These are phyloP conservation scores for Rosa persica DNA, from an alignment of 306 rosid genomes.

Conservation along the genomic window DNA sequence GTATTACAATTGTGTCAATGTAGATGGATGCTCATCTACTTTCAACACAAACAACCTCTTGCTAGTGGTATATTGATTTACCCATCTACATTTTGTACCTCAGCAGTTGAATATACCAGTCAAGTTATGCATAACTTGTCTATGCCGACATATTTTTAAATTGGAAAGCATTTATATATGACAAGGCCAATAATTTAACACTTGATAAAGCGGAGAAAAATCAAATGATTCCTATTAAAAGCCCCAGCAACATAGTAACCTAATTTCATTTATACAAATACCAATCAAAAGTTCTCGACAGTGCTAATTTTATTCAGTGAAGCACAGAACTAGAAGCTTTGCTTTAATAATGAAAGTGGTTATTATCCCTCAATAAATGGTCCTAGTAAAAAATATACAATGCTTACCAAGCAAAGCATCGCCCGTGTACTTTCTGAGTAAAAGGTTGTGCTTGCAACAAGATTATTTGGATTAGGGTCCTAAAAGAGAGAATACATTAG, in stretches of 20 bases:
- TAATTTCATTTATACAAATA: not conserved
- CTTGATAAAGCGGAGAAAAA: not conserved
- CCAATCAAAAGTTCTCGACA: not conserved
- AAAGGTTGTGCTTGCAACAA: conserved; percentile 84
- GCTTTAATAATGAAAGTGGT: not conserved
- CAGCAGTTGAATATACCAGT: not conserved
- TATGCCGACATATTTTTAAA: not conserved
- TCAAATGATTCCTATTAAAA: not conserved
- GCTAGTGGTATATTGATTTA: not conserved
- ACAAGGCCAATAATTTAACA: not conserved
- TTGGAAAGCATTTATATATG: not conserved
- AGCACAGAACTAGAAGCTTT: not conserved
- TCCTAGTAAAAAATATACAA: conserved; percentile 19
- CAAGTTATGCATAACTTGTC: not conserved
- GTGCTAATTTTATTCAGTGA: not conserved
- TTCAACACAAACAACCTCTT: not conserved
- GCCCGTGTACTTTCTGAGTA: conserved; percentile 90
- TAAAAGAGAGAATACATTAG: conserved; percentile 36
- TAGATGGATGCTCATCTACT: not conserved
- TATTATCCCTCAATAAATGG: conserved; percentile 1
- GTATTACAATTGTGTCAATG: not conserved
- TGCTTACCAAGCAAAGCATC: conserved; percentile 95
- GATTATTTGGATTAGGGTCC: conserved; percentile 99
- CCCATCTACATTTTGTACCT: not conserved
- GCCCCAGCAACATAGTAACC: not conserved